Conservation (phyloP, 495 filamentous ascomycete species). For the Parachaetomium inaequale region DNA sequence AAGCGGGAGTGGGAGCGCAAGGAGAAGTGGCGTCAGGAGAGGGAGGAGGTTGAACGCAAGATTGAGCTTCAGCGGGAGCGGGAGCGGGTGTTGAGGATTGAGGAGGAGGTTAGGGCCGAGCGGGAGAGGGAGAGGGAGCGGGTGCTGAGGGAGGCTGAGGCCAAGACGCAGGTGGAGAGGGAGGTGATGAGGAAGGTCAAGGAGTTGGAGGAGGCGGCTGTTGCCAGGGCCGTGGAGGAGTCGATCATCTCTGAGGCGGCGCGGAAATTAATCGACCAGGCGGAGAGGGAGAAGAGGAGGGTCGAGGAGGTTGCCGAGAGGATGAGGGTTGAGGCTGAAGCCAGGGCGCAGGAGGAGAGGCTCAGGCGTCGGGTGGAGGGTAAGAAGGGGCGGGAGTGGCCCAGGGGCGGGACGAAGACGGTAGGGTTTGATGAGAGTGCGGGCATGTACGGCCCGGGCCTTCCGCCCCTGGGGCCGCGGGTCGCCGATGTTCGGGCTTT, state of each 20-base stretch:
- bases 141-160: background rate
- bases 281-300: background rate
- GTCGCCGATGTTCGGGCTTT: background rate
- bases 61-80: no score
- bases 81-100: background rate
- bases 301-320: background rate
- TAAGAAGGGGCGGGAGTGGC: background rate
- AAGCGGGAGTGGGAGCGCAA: background rate
- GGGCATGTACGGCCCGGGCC: background rate
- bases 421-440: background rate
- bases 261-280: background rate
- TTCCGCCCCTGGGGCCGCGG: background rate
- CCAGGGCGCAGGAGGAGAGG: background rate
- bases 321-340: background rate
- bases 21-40: background rate
- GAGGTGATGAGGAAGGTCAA: background rate
- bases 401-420: background rate
- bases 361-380: background rate
- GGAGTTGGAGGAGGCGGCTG: background rate
- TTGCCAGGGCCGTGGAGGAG: background rate
- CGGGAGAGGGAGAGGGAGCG: background rate
- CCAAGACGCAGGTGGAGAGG: background rate
- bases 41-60: background rate
- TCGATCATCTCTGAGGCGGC: background rate
- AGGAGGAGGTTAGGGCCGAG: background rate